These are phyloP conservation scores for Aspergillus niger DNA, from an alignment of 2,329 filamentous ascomycete genomes.

Conservation along the genomic window DNA sequence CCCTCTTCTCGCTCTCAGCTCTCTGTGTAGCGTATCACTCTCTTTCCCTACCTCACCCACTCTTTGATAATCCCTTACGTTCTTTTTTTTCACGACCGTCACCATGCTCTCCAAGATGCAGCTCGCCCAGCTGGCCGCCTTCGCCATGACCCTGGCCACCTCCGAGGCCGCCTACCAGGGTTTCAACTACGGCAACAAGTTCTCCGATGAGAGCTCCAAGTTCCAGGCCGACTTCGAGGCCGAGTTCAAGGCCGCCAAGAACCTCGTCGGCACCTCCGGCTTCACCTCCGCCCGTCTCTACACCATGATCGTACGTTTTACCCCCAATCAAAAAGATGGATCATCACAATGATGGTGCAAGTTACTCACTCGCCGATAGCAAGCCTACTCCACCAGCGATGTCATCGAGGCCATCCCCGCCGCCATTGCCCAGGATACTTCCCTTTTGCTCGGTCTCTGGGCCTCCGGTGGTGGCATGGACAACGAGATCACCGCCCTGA, in stretches of 20 bases:
- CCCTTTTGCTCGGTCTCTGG: conserved; percentile 82
- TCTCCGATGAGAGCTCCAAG: conserved; percentile 44
- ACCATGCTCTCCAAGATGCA: conserved; percentile 33
- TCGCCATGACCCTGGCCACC: conserved; percentile 37
- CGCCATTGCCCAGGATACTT: conserved; percentile 76
- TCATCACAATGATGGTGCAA: no score
- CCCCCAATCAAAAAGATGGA: neutral
- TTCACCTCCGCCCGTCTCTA: conserved; percentile 57
- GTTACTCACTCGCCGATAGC: conserved; percentile 20
- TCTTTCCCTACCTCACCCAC: neutral
- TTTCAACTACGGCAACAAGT: conserved; percentile 52
- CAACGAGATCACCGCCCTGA: conserved; percentile 74
- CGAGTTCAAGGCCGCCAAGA: conserved; percentile 49
- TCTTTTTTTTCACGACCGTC: conserved; percentile 10
- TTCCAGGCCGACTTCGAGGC: conserved; percentile 47
- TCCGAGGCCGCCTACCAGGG: conserved; percentile 44
- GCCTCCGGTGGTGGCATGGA: conserved; percentile 70
- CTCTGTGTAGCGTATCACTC: neutral
- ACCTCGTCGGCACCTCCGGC: conserved; percentile 35
- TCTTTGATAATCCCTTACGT: neutral
- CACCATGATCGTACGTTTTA: conserved; percentile 59
- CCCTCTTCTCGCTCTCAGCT: neutral
- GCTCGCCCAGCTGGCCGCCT: conserved; percentile 34
- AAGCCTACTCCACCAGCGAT: conserved; percentile 60
- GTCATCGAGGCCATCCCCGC: conserved; percentile 76